Conservation (phyloP, 495 filamentous ascomycete species). For the Penicillium longicatenatum region DNA sequence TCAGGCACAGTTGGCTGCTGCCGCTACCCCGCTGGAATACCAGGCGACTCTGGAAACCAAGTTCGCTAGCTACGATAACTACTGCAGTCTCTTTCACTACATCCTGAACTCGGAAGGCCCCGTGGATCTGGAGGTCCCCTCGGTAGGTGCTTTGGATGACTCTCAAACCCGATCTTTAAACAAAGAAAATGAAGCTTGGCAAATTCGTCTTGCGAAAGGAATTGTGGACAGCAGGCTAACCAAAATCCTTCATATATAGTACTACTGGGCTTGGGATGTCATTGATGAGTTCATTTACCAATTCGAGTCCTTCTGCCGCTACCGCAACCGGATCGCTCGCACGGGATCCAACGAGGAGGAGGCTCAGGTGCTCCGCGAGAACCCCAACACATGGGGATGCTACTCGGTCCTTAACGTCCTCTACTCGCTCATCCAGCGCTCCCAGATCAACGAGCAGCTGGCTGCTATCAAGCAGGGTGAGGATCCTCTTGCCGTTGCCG, state of each 20-base stretch:
- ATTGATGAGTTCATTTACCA: constrained; percentile 99
- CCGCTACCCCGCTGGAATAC: constrained; percentile 93
- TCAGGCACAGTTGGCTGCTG: constrained; percentile 83
- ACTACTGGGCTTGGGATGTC: constrained; percentile 99
- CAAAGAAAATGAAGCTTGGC: constrained; percentile 20
- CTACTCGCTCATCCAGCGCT: constrained; percentile 97
- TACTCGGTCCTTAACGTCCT: constrained; percentile 99
- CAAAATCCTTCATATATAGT: constrained; percentile 54
- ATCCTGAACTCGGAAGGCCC: constrained; percentile 98
- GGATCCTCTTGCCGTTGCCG: constrained; percentile 79
- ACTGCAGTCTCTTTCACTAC: constrained; percentile 98
- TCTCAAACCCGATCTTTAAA: constrained; percentile 4
- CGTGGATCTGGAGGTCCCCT: constrained; percentile 93
- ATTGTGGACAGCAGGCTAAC: constrained; percentile 7
- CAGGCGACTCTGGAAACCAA: constrained; percentile 92
- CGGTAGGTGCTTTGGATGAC: constrained; percentile 58
- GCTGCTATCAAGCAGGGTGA: constrained; percentile 91
- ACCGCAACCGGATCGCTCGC: constrained; percentile 87
- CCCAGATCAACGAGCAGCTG: constrained; percentile 96
- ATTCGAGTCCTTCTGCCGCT: constrained; percentile 98
- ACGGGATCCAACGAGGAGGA: constrained; percentile 87
- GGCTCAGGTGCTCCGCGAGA: constrained; percentile 85
- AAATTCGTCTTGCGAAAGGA: constrained; percentile 12
- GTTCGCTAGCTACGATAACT: constrained; percentile 97
- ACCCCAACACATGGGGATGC: constrained; percentile 98